These are phyloP conservation scores for Trichoderma hamatum DNA, from an alignment of 2,329 filamentous ascomycete genomes.

Conservation along the genomic window DNA sequence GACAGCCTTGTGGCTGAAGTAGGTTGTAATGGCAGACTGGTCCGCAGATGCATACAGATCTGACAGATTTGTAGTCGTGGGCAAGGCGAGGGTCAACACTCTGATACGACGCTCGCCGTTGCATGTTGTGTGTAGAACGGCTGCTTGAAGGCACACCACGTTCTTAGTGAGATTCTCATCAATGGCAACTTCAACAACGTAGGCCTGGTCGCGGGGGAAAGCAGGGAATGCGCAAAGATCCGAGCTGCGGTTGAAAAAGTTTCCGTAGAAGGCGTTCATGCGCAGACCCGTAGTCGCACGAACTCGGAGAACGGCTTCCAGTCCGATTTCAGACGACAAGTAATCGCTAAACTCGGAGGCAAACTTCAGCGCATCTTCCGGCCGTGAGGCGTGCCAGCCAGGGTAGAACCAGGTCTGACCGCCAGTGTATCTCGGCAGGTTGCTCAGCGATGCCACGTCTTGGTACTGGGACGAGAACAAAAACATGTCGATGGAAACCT, in stretches of 20 bases:
- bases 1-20: constrained; percentile 97
- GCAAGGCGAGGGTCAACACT: constrained; percentile 89
- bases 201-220: constrained; percentile 95
- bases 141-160: constrained; percentile 89
- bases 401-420: constrained; percentile 99
- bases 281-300: constrained; percentile 91
- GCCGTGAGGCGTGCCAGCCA: constrained; percentile 91
- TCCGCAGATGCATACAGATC: constrained; percentile 95
- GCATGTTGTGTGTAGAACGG: constrained; percentile 95
- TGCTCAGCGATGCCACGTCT: constrained; percentile 94
- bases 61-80: constrained; percentile 86
- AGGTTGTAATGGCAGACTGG: constrained; percentile 88
- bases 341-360: constrained; percentile 96
- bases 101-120: constrained; percentile 95
- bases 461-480: constrained; percentile 95
- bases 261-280: constrained; percentile 98
- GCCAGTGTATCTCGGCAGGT: constrained; percentile 92
- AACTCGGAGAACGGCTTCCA: constrained; percentile 94
- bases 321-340: constrained; percentile 91
- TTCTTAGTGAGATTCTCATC: constrained; percentile 92
- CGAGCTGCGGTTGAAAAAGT: constrained; percentile 98
- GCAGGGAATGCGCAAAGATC: constrained; percentile 98
- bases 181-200: constrained; percentile 97
- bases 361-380: constrained; percentile 97
- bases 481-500: constrained; percentile 99